Evolutionary conservation across 306 rosid species (phyloP).

Genomic region (Malus sylvestris): DNA sequence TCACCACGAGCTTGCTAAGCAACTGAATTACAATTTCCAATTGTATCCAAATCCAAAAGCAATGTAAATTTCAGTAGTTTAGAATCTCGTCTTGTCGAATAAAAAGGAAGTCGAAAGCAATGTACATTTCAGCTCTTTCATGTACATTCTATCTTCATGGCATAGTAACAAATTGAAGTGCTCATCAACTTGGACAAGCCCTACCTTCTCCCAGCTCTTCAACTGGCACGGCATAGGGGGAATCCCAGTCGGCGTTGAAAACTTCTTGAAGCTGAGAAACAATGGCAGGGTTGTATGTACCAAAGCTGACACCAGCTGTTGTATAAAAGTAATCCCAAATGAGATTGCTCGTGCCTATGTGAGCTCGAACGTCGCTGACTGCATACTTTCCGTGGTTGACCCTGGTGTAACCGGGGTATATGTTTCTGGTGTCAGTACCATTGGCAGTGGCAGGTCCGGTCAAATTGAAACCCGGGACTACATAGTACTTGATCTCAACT

Average conservation of each 20-base stretch:
- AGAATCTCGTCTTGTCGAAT: too few relatives aligned
- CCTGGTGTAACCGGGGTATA: slow-evolving; percentile 63
- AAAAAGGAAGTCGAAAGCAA: neutral
- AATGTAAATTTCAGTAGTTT: too few relatives aligned
- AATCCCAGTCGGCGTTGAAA: slow-evolving; percentile 91
- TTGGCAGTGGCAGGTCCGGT: slow-evolving; percentile 55
- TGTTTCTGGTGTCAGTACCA: slow-evolving; percentile 51
- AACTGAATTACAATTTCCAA: too few relatives aligned
- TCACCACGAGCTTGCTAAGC: too few relatives aligned
- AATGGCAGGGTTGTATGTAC: slow-evolving; percentile 66
- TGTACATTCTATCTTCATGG: slow-evolving; percentile 1
- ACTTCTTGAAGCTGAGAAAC: slow-evolving; percentile 56
- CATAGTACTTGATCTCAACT: slow-evolving; percentile 79
- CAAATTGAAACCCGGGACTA: slow-evolving; percentile 73
- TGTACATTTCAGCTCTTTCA: neutral
- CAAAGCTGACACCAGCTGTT: slow-evolving; percentile 87
- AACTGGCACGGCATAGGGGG: slow-evolving; percentile 68
- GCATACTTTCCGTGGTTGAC: slow-evolving; percentile 94
- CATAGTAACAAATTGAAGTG: neutral
- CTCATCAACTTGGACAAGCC: slow-evolving; percentile 30
- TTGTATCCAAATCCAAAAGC: too few relatives aligned
- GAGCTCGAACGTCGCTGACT: slow-evolving; percentile 67
- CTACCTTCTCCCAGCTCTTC: slow-evolving; percentile 24
- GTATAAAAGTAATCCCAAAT: slow-evolving; percentile 85
- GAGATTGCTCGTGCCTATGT: slow-evolving; percentile 87